Evolutionary conservation across 1,284 basidiomycete genomes (phyloP), one percentile per base, ranked within the genome.

Genomic region (Ceratobasidium sp.): DNA sequence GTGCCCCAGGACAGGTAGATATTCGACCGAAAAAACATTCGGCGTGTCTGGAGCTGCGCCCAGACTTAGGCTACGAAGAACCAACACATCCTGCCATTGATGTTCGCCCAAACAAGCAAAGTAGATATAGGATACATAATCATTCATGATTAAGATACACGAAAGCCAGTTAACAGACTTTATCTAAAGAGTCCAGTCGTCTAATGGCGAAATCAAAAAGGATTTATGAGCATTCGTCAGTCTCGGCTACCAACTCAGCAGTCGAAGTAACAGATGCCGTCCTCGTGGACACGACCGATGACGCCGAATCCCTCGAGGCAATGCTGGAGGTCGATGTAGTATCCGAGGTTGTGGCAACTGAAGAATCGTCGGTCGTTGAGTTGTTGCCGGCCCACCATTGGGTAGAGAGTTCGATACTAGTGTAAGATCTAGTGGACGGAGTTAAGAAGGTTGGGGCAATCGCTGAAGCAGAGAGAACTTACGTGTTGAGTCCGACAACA

Each of bases 361-460:
- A 24, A 7, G 36, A 6, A 6, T 24, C 50, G 62, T 27, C 47
- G 15, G 29, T 67, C 22, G 15, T 41, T 15, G 66, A 72, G 47
- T 54, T 29, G 5, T 72, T 31, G 27, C 69, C 69, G 15, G 56
- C 45, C 69, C 57, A 72, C 69, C 69, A 62, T 29, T 72, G 69
- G 1, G 69, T 72, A 27, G 56, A 72, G 19, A 62, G 45, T 22
- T 72, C 57, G 22, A 59, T 31, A 27, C 57, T 72, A 11, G 69
- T 72, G 15, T 62, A 72, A 0, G 69, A 72, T n/a, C 69, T 62
- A 29, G 14, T 15, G 6, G 22, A 33, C 22, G n/a, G n/a, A 9
- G 7, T 44, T 41, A 6, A 31, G 48, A 6, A 31, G 0, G 24
- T 9, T 19, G 33, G 14, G 14, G 27, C 11, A 19, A 24, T 1